Conservation (phyloP, 805 yeast genomes). For the Wickerhamomyces canadensis region DNA sequence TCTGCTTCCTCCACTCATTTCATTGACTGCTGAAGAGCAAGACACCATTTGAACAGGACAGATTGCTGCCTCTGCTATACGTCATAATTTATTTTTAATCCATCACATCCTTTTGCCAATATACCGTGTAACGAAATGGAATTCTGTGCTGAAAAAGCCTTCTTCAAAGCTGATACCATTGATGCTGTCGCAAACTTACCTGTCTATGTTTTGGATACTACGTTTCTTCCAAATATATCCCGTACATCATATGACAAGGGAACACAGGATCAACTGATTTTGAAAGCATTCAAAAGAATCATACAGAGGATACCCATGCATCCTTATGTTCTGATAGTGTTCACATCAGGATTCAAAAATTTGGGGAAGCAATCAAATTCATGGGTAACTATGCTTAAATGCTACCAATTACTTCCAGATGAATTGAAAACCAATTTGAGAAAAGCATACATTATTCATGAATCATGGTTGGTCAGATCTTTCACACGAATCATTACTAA, state of each 20-base stretch:
- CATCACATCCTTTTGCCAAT: too few species aligned
- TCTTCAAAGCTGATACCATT: slow-evolving; percentile 51
- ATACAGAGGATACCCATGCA: slow-evolving; percentile 52
- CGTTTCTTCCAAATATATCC: slow-evolving; percentile 64
- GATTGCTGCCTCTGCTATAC: too few species aligned
- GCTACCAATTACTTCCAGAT: slow-evolving; percentile 53
- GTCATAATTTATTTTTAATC: too few species aligned
- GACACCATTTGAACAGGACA: too few species aligned
- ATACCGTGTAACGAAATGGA: slow-evolving; percentile 19
- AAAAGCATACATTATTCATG: slow-evolving; percentile 79
- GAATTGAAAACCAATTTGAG: slow-evolving; percentile 46
- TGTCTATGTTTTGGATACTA: slow-evolving; percentile 76
- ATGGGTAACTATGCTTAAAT: slow-evolving; percentile 70
- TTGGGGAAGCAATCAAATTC: slow-evolving; percentile 33
- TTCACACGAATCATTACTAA: slow-evolving; percentile 66
- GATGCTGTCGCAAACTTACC: slow-evolving; percentile 72
- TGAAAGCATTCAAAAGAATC: slow-evolving; percentile 52
- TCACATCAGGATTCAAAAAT: slow-evolving; percentile 74
- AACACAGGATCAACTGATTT: slow-evolving; percentile 32
- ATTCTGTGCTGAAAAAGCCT: slow-evolving; percentile 33
- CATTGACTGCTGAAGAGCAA: too few species aligned
- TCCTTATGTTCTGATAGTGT: slow-evolving; percentile 64
- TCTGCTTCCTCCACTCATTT: too few species aligned
- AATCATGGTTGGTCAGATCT: slow-evolving; percentile 82
- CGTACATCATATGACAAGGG: slow-evolving; percentile 30